Evolutionary conservation across 805 yeast genomes (phyloP).

Genomic region (Candida endomychidarum): DNA sequence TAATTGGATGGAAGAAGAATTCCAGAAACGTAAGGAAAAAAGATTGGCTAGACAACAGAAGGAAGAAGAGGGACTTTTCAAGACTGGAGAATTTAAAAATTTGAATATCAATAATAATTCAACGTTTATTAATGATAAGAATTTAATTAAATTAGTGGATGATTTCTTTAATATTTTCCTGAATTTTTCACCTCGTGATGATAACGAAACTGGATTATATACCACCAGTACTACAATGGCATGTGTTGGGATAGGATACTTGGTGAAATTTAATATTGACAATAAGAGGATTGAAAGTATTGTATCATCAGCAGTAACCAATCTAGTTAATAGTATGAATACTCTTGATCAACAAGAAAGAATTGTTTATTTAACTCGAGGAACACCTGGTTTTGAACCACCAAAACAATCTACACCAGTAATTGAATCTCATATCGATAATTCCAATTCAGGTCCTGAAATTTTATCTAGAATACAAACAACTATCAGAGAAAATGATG

Average conservation of each 20-base stretch:
- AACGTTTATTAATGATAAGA: slow-evolving; percentile 14
- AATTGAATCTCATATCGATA: neutral
- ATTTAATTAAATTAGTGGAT: slow-evolving; percentile 18
- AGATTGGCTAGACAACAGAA: slow-evolving; percentile 49
- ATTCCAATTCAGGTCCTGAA: neutral
- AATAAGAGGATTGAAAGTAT: slow-evolving; percentile 24
- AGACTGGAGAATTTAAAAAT: slow-evolving; percentile 9
- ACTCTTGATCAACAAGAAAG: slow-evolving; percentile 24
- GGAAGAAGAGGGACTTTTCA: slow-evolving; percentile 7
- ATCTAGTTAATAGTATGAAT: slow-evolving; percentile 23
- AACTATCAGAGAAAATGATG: slow-evolving; percentile 7
- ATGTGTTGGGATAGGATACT: slow-evolving; percentile 32
- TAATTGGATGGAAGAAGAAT: slow-evolving; percentile 76
- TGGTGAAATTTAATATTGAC: slow-evolving; percentile 18
- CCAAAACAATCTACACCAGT: neutral
- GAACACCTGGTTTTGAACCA: slow-evolving; percentile 13
- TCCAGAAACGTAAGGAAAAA: slow-evolving; percentile 60
- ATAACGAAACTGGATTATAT: slow-evolving; percentile 30
- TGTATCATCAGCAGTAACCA: slow-evolving; percentile 21
- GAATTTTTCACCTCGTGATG: slow-evolving; percentile 31
- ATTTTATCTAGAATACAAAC: slow-evolving; percentile 1
- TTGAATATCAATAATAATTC: slow-evolving; percentile 11
- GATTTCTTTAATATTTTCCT: slow-evolving; percentile 39
- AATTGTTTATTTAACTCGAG: slow-evolving; percentile 23
- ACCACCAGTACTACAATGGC: slow-evolving; percentile 40